Base-by-base conservation (phyloP, 345 rosid species). In the Durio zibethinus region DNA sequence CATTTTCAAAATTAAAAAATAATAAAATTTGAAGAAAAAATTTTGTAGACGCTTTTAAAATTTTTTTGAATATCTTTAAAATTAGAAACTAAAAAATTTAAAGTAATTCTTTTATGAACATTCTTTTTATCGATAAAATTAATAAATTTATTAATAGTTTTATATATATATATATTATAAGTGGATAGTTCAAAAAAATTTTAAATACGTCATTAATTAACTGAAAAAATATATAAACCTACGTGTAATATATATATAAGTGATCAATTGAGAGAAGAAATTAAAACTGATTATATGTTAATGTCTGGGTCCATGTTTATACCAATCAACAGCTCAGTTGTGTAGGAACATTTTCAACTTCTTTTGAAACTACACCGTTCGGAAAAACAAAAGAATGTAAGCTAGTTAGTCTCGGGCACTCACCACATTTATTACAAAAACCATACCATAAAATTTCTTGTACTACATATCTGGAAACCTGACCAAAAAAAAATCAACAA, bases 241-340 rank as follows among this genome's bases (percentile, higher is more conserved):
- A 31, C 20, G 33, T 33, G 0, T 1, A 27, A 2, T 36, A 36
- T 4, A 36, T 5, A 36, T 25, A 8, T 4, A 59, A 4, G 20
- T 10, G 16, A 48, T 31, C 0, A 20, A 71, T 18, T 21, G 8
- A 52, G 10, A 31, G 18, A 16, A 10, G 45, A 33, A 20, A n/a
- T n/a, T n/a, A n/a, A n/a, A 71, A 50, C 45, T 18, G 27, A 45
- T 2, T 21, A 47, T 68, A 27, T 40, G 75, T 31, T 72, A 20
- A 33, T 50, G 61, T 35, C 4, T 53, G 76, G 76, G 76, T 73
- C 76, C 52, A 35, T 53, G 45, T 10, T 53, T 54, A 54, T 73
- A 11, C 52, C 65, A 9, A 50, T 48, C 60, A 54, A 73, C 76
- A 57, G 52, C 65, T 56, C 52, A 57, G 27, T 60, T 59, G 5